Percentiles rank a stretch among this genome's conserved stretches.
These are phyloP conservation scores for Sporothrix curviconia DNA, from an alignment of 2,329 filamentous ascomycete genomes.

Conservation along the genomic window DNA sequence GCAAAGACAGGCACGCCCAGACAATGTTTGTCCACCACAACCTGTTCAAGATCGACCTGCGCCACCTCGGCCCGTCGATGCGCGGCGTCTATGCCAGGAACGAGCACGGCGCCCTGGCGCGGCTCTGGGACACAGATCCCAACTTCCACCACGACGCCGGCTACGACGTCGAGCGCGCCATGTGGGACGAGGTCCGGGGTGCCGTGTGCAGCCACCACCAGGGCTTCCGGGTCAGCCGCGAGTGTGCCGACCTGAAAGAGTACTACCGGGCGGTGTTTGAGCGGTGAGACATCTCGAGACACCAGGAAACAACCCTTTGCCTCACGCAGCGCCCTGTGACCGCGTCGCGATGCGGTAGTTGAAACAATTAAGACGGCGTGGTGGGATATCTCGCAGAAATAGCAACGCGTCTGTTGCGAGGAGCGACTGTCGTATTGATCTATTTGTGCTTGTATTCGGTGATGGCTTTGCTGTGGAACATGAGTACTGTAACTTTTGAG, in stretches of 20 bases:
- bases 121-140: constrained; percentile 27
- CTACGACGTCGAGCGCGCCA: constrained; percentile 29
- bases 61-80: constrained; percentile 21
- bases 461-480: too few relatives aligned
- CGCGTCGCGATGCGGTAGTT: too few relatives aligned
- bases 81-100: constrained; percentile 19
- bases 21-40: constrained; percentile 33
- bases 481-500: too few relatives aligned
- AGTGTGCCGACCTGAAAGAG: constrained; percentile 32
- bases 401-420: too few relatives aligned
- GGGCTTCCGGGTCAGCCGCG: constrained; percentile 17
- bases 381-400: too few relatives aligned
- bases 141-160: constrained; percentile 23
- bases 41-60: constrained; percentile 32
- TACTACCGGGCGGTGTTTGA: constrained; percentile 17
- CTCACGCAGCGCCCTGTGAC: too few relatives aligned
- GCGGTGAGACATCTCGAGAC: neutral
- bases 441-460: too few relatives aligned
- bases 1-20: too few relatives aligned
- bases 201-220: constrained; percentile 25
- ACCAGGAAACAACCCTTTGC: too few relatives aligned
- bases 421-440: too few relatives aligned
- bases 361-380: too few relatives aligned
- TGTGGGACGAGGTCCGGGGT: constrained; percentile 29
- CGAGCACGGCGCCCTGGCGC: constrained; percentile 20